Conservation (phyloP, 345 rosid species). For the Firmiana major region DNA sequence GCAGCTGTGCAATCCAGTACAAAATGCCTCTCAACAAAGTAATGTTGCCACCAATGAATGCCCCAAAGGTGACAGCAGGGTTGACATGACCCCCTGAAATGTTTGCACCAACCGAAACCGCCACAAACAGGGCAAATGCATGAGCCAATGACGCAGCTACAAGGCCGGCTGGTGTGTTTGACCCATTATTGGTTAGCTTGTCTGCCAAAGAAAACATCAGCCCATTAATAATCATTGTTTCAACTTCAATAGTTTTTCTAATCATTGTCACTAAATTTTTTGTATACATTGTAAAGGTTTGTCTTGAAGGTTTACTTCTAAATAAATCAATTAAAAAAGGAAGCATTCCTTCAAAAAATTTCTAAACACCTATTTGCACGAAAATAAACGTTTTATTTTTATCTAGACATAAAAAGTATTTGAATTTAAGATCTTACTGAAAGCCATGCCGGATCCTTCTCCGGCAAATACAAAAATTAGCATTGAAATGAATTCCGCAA, state of each 20-base stretch:
- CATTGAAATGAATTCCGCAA: slow-evolving; percentile 73
- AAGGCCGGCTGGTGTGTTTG: slow-evolving; percentile 60
- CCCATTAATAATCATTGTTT: background rate
- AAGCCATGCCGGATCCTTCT: slow-evolving; percentile 88
- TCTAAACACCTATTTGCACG: background rate
- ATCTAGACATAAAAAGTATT: background rate
- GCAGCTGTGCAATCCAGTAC: slow-evolving; percentile 80
- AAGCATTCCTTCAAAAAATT: background rate
- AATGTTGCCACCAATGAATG: slow-evolving; percentile 74
- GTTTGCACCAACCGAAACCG: slow-evolving; percentile 68
- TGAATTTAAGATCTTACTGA: slow-evolving; percentile 31
- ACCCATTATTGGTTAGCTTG: slow-evolving; percentile 45
- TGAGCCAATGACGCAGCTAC: slow-evolving; percentile 69
- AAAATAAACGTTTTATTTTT: background rate
- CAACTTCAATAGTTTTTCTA: background rate
- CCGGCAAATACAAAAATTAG: slow-evolving; percentile 89
- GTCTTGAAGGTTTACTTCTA: too few species aligned
- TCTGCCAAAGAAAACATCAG: slow-evolving; percentile 9
- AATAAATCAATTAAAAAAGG: background rate
- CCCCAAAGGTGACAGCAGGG: slow-evolving; percentile 83
- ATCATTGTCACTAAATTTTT: background rate
- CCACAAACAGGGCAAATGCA: slow-evolving; percentile 67
- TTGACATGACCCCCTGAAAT: slow-evolving; percentile 88
- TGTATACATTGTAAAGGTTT: too few species aligned
- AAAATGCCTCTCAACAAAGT: slow-evolving; percentile 59